phyloP scores from a whole-genome alignment of 345 rosid species.

The Atalantia buxifolia region DNA sequence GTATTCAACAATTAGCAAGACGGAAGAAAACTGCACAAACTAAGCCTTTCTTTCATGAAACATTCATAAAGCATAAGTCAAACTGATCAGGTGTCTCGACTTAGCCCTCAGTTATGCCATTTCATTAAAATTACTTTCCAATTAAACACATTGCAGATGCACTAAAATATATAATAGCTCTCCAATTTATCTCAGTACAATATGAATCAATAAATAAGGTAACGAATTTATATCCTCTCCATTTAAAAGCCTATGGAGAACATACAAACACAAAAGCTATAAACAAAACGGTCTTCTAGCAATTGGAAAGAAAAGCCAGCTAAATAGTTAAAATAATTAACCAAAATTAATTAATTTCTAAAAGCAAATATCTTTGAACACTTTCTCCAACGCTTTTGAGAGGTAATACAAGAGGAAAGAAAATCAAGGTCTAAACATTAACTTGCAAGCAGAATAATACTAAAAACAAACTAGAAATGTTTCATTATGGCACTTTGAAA shows the following conservation, averaged over 20 bases:
- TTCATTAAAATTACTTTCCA: not conserved
- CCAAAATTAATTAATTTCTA: not conserved
- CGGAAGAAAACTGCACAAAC: not conserved
- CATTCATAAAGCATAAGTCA: not conserved
- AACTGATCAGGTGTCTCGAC: not conserved
- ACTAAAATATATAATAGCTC: not conserved
- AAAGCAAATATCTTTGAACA: not conserved
- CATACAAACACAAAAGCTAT: not conserved
- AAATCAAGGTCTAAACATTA: not conserved
- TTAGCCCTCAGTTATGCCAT: not conserved
- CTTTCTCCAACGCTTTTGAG: not conserved
- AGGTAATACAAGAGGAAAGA: not conserved
- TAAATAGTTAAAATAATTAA: not conserved
- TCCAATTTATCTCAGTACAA: not conserved
- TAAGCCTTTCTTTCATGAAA: not conserved
- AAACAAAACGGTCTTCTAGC: not conserved
- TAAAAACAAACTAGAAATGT: not conserved
- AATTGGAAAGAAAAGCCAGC: not conserved
- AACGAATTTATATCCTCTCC: not conserved
- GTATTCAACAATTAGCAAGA: no score
- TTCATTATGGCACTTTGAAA: not conserved
- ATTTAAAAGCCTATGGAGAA: not conserved
- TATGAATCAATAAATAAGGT: not conserved
- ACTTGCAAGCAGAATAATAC: not conserved
- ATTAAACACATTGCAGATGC: not conserved